phyloP scores from a whole-genome alignment of 164 flowering plant genomes.

The Taxillus chinensis region DNA sequence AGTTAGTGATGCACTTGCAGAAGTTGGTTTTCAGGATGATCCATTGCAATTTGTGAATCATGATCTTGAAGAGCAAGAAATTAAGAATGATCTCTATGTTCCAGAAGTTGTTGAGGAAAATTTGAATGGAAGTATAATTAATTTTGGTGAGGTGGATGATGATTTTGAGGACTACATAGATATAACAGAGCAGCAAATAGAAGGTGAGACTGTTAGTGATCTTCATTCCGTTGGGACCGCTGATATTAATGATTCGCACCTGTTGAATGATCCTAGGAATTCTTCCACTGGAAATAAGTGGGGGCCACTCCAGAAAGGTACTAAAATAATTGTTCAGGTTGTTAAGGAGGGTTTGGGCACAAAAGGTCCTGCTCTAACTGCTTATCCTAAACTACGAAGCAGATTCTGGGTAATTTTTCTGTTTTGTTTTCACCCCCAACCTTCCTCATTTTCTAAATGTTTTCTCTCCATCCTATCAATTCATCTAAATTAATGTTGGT shows the following conservation, averaged over 20 bases:
- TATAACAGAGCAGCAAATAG: constrained; percentile 24
- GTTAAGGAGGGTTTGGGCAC: constrained; percentile 93
- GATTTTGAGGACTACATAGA: constrained; percentile 26
- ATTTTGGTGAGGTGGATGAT: constrained; percentile 26
- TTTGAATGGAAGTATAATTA: constrained; percentile 34
- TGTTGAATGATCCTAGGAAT: constrained; percentile 14
- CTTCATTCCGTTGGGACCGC: constrained; percentile 16
- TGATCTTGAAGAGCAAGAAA: constrained; percentile 47
- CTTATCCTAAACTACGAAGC: constrained; percentile 82
- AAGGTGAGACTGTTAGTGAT: constrained; percentile 15
- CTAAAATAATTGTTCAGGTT: constrained; percentile 91
- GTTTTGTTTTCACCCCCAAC: not conserved
- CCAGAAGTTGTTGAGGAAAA: constrained; percentile 28
- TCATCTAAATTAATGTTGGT: not conserved
- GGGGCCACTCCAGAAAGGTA: constrained; percentile 65
- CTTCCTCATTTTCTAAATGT: not conserved
- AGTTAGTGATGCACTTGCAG: constrained; percentile 21
- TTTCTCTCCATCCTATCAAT: not conserved
- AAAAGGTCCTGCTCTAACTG: constrained; percentile 88
- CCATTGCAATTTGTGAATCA: constrained; percentile 23
- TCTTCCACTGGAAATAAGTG: constrained; percentile 33
- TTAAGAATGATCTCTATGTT: constrained; percentile 38
- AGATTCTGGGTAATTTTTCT: constrained; percentile 74
- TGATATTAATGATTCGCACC: constrained; percentile 17
- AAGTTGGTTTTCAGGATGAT: constrained; percentile 31